Conservation (phyloP, 352 stramenopile genomes). For the Phytophthora litchii region DNA sequence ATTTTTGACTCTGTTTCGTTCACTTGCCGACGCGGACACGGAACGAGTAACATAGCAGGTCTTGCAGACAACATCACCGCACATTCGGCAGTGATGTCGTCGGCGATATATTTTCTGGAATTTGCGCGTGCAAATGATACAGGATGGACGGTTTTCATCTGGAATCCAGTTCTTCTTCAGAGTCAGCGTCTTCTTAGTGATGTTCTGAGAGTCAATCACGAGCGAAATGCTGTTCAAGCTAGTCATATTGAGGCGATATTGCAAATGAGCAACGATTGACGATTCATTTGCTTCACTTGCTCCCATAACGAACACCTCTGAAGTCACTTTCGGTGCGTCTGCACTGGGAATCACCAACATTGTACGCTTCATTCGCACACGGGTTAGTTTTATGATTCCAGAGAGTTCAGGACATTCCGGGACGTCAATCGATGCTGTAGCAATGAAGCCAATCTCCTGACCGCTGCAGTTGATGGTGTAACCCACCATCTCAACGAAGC, state of each 20-base stretch:
- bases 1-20: slow-evolving; percentile 8
- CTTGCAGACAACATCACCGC: slow-evolving; percentile 59
- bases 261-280: slow-evolving; percentile 41
- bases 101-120: slow-evolving; percentile 45
- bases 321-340: slow-evolving; percentile 33
- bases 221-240: slow-evolving; percentile 58
- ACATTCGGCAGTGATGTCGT: slow-evolving; percentile 57
- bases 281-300: slow-evolving; percentile 39
- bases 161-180: slow-evolving; percentile 44
- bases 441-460: slow-evolving; percentile 48
- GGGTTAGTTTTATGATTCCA: slow-evolving; percentile 35
- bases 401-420: slow-evolving; percentile 50
- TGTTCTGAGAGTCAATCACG: slow-evolving; percentile 61
- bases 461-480: slow-evolving; percentile 41
- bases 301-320: slow-evolving; percentile 53
- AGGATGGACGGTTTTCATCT: slow-evolving; percentile 29
- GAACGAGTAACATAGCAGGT: slow-evolving; percentile 51
- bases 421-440: slow-evolving; percentile 44
- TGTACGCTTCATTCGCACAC: slow-evolving; percentile 54
- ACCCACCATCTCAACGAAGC: slow-evolving; percentile 58
- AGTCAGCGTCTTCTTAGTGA: slow-evolving; percentile 44
- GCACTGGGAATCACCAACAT: slow-evolving; percentile 42
- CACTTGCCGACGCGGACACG: no score
- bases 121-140: slow-evolving; percentile 34
- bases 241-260: slow-evolving; percentile 52